Evolutionary conservation across 257 asterid species (phyloP), one percentile per base, ranked within the genome.

Genomic region (Penstemon barbatus): DNA sequence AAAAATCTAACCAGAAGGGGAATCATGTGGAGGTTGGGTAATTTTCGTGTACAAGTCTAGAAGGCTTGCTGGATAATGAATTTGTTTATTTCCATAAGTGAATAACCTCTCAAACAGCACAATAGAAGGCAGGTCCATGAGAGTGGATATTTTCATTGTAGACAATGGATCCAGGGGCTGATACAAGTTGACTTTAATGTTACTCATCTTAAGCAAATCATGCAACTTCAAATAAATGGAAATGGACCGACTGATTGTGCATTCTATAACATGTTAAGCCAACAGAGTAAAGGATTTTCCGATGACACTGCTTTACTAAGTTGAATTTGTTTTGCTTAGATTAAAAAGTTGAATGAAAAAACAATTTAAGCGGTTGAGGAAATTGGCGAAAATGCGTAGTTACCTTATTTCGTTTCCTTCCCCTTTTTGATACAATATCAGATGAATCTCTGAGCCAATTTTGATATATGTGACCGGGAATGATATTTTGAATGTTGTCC

Each of bases 401-500:
- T 61, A 68, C 51, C 70, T 85, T 96, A 85, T 83, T 80, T 59
- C 79, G 75, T 69, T 78, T 84, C 80, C 81, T 81, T 67, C 80
- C 84, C 81, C 89, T 77, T 66, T 78, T 75, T 61, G 88, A 72
- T 75, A 78, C 63, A 58, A 88, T 74, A 72, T 86, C 92, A 61
- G 91, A 80, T 61, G 90, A 56, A 74, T 75, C 64, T 60, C 73
- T 82, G 64, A 93, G 97, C 99, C 99, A 93, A 55, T 86, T 78
- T 73, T 90, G 95, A 85, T 87, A 93, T 54, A 78, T 69, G 11
- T 78, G 87, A 80, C 96, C 91, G 52, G 96, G 85, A 70, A 93
- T 85, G 71, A 93, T 80, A 52, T 80, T 85, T 77, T 85, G 89
- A 15, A 85, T 90, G 63, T 83, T 62, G 79, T 90, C 96, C 80